phyloP scores from a whole-genome alignment of 169 alveolate genomes.

The Plasmodium fragile region DNA sequence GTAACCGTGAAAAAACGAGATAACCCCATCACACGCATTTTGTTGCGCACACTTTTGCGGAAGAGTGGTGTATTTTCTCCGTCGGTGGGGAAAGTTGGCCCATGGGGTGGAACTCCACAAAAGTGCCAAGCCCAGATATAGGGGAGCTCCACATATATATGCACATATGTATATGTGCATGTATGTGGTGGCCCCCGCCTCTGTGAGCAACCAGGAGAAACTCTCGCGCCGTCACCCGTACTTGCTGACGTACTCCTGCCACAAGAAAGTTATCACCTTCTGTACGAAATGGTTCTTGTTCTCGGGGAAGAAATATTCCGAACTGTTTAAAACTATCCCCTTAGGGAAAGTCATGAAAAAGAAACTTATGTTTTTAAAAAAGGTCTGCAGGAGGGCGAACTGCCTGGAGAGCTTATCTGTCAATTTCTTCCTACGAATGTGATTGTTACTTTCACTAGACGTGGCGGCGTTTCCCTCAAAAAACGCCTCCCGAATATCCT shows the following conservation, averaged over 20 bases:
- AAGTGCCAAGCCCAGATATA: not conserved
- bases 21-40: not conserved
- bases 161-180: not conserved
- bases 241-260: slow-evolving; percentile 22
- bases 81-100: not conserved
- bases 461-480: not conserved
- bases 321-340: slow-evolving; percentile 18
- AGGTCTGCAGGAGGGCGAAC: slow-evolving; percentile 33
- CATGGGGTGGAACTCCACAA: not conserved
- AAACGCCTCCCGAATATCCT: not conserved
- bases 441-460: not conserved
- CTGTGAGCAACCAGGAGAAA: not conserved
- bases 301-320: slow-evolving; percentile 31
- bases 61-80: not conserved
- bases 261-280: slow-evolving; percentile 35
- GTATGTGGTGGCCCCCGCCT: not conserved
- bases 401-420: slow-evolving; percentile 6
- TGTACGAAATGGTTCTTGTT: slow-evolving; percentile 15
- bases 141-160: not conserved
- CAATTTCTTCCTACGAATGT: not conserved
- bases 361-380: slow-evolving; percentile 54
- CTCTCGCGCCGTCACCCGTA: not conserved
- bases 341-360: slow-evolving; percentile 62
- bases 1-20: not conserved
- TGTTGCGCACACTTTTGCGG: not conserved